phyloP scores from a whole-genome alignment of 176 grass and related monocot species.

The Bromus sterilis region DNA sequence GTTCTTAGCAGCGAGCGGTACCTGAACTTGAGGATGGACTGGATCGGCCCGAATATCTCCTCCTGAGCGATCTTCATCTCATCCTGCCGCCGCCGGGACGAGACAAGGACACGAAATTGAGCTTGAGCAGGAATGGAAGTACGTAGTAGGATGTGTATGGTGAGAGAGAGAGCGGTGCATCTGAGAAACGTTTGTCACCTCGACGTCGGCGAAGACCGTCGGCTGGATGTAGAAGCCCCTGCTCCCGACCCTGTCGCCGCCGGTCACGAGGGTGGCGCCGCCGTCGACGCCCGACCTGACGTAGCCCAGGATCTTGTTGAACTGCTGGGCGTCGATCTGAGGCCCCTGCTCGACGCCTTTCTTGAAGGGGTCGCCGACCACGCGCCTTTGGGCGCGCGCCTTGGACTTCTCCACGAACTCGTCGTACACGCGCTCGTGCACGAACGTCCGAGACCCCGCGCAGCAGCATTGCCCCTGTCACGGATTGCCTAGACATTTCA shows the following conservation, averaged over 20 bases:
- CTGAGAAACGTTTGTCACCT: constrained; percentile 24
- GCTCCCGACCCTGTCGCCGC: constrained; percentile 50
- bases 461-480: constrained; percentile 89
- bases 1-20: background rate
- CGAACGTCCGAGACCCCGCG: constrained; percentile 92
- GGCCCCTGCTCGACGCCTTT: constrained; percentile 84
- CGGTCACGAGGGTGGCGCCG: constrained; percentile 68
- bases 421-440: constrained; percentile 80
- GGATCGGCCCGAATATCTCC: constrained; percentile 93
- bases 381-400: constrained; percentile 52
- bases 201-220: constrained; percentile 70
- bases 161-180: background rate
- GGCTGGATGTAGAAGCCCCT: constrained; percentile 88
- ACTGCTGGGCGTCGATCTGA: constrained; percentile 87
- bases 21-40: constrained; percentile 97
- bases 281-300: constrained; percentile 52
- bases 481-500: background rate
- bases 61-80: constrained; percentile 75
- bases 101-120: background rate
- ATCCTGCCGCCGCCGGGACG: constrained; percentile 46
- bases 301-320: constrained; percentile 78
- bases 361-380: constrained; percentile 91
- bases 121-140: too few relatives aligned
- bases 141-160: background rate
- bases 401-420: constrained; percentile 97